These are phyloP conservation scores for Neophaeococcomyces mojaviensis DNA, from an alignment of 2,329 filamentous ascomycete genomes.

Conservation along the genomic window DNA sequence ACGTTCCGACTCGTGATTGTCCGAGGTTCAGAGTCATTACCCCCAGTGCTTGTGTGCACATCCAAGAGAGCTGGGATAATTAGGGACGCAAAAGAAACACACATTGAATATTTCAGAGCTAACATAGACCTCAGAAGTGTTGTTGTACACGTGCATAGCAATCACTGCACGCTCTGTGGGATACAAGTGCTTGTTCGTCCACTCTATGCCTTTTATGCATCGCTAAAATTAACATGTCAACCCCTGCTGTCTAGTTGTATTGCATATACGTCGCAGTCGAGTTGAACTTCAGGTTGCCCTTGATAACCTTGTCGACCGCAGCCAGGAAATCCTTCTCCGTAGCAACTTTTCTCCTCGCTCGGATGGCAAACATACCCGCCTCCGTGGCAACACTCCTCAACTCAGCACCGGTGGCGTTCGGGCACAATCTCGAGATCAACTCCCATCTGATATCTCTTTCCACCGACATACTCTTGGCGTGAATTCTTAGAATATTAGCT, in stretches of 20 bases:
- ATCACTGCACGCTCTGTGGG: too few relatives aligned
- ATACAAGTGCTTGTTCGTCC: too few relatives aligned
- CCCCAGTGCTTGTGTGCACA: too few relatives aligned
- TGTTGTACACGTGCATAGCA: conserved; percentile 10
- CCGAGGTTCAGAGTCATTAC: too few relatives aligned
- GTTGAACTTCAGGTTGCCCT: conserved; percentile 99
- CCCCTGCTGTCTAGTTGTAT: conserved; percentile 73
- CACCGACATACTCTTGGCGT: conserved; percentile 99
- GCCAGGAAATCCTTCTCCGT: conserved; percentile 98
- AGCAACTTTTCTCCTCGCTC: conserved; percentile 89
- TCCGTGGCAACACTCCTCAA: conserved; percentile 94
- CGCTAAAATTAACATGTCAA: conserved; percentile 2
- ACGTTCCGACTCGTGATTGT: too few relatives aligned
- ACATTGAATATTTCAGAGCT: too few relatives aligned
- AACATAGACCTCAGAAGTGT: too few relatives aligned
- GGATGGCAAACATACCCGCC: conserved; percentile 96
- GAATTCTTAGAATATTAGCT: conserved; percentile 94
- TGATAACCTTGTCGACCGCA: conserved; percentile 79
- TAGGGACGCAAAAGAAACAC: too few relatives aligned
- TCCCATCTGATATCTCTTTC: conserved; percentile 99
- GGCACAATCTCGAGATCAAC: conserved; percentile 91
- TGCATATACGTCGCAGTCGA: conserved; percentile 97
- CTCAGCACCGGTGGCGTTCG: conserved; percentile 94
- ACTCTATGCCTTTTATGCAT: background rate
- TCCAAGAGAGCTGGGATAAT: too few relatives aligned